Evolutionary conservation across 2,329 filamentous ascomycete species (phyloP), one percentile per base, ranked within the genome.

Genomic region (Xylariaceae sp.): DNA sequence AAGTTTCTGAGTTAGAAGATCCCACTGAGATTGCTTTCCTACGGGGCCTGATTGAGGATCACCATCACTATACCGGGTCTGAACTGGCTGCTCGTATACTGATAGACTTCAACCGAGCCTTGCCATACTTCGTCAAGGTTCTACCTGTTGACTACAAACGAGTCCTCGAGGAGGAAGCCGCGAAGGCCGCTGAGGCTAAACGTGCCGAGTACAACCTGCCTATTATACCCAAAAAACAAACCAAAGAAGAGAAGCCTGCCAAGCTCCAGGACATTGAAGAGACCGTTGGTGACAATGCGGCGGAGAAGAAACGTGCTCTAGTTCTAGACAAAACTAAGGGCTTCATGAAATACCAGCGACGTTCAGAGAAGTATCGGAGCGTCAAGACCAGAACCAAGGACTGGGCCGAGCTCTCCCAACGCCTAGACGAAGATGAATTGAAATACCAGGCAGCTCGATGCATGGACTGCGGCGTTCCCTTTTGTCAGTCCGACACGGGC

Each of bases 381-480:
- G 84, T 89, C 4, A 89, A 90, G 74, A 92, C 90, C 42, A 85
- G 93, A 66, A 92, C 87, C 60, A 91, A 93, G 72, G 93, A 98
- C 71, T 98, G 93, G 93, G 89, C 89, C 41, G 93, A 98, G 77
- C 83, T 98, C 45, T 95, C 89, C 56, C 86, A 86, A 68, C 89
- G 93, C 56, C 83, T 98, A 47, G 91, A 90, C 63, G 92, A 96
- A 75, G 93, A 97, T 66, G 92, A 96, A 77, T 86, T 97, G 63
- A 97, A 97, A 79, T 97, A 96, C 71, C 93, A 98, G 76, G 89
- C 92, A 45, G 93, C 93, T 59, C 90, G 93, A 63, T 98, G 93
- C 81, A 98, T 98, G 93, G 93, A 98, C 78, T 98, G 93, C 60
- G 93, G 93, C 85, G 93, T 98, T 59, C 93, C 93, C 1, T 98